Base-by-base conservation (phyloP, 2,329 filamentous ascomycete genomes). In the Didymella sp. region DNA sequence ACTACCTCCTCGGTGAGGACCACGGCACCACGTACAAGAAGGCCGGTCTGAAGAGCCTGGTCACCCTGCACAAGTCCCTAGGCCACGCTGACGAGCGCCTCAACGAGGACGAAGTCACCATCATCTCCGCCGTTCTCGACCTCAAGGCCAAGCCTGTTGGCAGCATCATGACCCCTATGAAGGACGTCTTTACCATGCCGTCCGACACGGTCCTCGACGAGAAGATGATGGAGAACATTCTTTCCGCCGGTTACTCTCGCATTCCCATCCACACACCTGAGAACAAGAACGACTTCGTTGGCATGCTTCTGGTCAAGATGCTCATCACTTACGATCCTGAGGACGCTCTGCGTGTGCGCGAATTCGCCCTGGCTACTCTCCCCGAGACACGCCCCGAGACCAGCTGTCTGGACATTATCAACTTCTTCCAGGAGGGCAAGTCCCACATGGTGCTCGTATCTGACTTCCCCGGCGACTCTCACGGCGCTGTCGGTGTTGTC, bases 371-470 rank as follows among this genome's bases (percentile, higher is more conserved):
- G 47, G 95, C 95, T 13, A 97, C 95, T 0, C 85, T 99, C 6
- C 95, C 96, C 1, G 95, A 99, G 76, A 99, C 95, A 0, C 87
- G 91, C 9, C 92, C 95, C 0, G 92, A 97, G 73, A 99, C 95
- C 0, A 97, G 93, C 79, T 99, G 95, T 74, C 79, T 99, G 53
- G 95, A 99, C 75, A 98, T 99, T 70, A 92, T 99, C 79, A 99
- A 99, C 79, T 99, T 97, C 78, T 99, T 99, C 81, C 95, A 99
- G 77, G 95, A 99, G 80, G 95, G 95, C 69, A 99, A 99, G 76
- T 96, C 93, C 1, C 95, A 99, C 76, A 96, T 99, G 93, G 94
- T 98, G 0, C 82, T 99, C 25, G 95, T 98, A 8, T 97, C 94
- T 0, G 91, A 96, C 70, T 85, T 80, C 63, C 95, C 95, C 1